phyloP scores from a whole-genome alignment of 148 eudicot genomes.

The Heliamphora exappendiculata region DNA sequence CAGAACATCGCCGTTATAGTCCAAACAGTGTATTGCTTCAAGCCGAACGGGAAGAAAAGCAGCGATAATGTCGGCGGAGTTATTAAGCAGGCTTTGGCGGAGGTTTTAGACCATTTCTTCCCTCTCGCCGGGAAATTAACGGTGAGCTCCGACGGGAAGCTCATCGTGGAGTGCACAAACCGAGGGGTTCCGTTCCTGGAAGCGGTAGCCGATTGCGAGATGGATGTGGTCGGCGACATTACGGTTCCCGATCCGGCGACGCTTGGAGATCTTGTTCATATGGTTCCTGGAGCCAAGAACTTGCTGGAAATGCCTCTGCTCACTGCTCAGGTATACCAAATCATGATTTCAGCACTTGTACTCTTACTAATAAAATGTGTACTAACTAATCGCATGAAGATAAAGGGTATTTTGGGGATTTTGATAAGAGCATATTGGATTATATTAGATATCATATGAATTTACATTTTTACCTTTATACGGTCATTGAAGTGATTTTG shows the following conservation, averaged over 20 bases:
- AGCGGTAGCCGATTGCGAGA: slow-evolving; percentile 9
- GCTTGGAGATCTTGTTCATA: slow-evolving; percentile 1
- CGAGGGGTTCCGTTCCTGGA: slow-evolving; percentile 9
- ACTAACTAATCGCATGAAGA: no score
- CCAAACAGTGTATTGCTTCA: slow-evolving; percentile 9
- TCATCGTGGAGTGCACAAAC: slow-evolving; percentile 10
- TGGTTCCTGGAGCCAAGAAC: slow-evolving; percentile 5
- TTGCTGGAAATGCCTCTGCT: slow-evolving; percentile 13
- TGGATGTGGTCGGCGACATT: slow-evolving; percentile 10
- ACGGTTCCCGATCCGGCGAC: slow-evolving; percentile 4
- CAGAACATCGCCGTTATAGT: slow-evolving; percentile 6
- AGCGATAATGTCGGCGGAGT: background rate
- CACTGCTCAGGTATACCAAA: slow-evolving; percentile 8
- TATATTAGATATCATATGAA: no score
- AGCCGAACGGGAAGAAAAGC: slow-evolving; percentile 2
- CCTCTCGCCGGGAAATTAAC: slow-evolving; percentile 8
- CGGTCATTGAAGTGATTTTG: no score
- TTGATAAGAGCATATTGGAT: no score
- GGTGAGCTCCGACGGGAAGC: slow-evolving; percentile 5
- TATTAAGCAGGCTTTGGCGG: background rate
- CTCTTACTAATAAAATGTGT: no score
- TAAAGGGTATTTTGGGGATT: no score
- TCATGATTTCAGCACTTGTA: no score
- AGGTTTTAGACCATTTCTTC: slow-evolving; percentile 7
- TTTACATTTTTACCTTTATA: no score